These are phyloP conservation scores for Yarrowia sp. DNA, from an alignment of 805 yeast genomes.

Conservation along the genomic window DNA sequence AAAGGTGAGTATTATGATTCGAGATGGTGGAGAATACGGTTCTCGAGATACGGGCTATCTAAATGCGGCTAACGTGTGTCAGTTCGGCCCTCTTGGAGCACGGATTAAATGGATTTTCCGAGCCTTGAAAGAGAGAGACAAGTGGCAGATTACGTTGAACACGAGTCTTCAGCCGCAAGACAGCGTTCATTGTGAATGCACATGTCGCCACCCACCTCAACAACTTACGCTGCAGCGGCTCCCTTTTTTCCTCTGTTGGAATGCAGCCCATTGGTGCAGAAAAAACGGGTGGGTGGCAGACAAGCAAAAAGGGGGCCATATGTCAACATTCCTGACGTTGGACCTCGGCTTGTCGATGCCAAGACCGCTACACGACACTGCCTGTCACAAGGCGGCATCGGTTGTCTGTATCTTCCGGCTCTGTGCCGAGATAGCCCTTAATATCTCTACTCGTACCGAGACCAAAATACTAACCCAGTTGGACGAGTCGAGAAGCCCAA, in stretches of 20 bases:
- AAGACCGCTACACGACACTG: neutral
- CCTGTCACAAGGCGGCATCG: no score
- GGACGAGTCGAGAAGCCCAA: slow-evolving; percentile 29
- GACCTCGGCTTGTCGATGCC: slow-evolving; percentile 15
- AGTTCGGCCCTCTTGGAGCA: no score
- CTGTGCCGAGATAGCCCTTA: no score
- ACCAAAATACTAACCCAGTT: slow-evolving; percentile 17
- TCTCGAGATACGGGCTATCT: neutral
- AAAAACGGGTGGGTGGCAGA: slow-evolving; percentile 5
- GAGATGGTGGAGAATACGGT: slow-evolving; percentile 4
- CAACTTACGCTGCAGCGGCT: slow-evolving; percentile 2
- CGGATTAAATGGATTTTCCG: slow-evolving; percentile 1
- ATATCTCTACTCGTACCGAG: no score
- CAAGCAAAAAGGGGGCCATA: neutral
- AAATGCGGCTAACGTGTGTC: neutral
- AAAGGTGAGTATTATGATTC: slow-evolving; percentile 21
- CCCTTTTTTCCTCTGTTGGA: neutral
- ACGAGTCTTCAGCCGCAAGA: slow-evolving; percentile 18
- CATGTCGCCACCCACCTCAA: slow-evolving; percentile 16
- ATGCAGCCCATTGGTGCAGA: slow-evolving; percentile 21
- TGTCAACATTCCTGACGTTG: neutral
- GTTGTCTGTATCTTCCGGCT: no score
- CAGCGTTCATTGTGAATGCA: slow-evolving; percentile 6
- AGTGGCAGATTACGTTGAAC: slow-evolving; percentile 9
- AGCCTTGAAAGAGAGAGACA: neutral